Base-by-base conservation (phyloP, 1,139 yeast genomes). In the Maudiozyma humilis region DNA sequence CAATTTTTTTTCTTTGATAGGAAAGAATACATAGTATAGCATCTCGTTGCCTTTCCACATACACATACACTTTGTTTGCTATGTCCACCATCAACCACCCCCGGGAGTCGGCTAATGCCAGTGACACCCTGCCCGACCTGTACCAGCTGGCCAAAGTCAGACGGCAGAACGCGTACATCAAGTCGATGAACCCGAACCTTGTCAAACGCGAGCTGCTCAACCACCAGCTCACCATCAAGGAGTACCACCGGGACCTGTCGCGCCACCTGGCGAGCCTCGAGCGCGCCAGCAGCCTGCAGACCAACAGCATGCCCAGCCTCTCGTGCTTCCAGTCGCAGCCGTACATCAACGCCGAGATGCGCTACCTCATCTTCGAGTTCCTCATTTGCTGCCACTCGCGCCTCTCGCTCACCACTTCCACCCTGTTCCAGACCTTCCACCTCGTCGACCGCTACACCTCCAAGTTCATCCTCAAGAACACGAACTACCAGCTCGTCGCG, bases 401-500 rank as follows among this genome's bases (percentile, higher is more conserved):
- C 42, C 75, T 89, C 55, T 79, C 76, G 49, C 71, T 91, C 45
- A 82, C 81, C 44, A 80, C 88, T 2, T 81, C 86, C 45, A 88
- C 96, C 1, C 70, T 89, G 44, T 86, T 84, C 55, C 71, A 85
- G 47, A 82, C 95, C 42, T 76, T 88, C 64, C 84, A 82, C 63
- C 79, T 91, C 52, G 76, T 89, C 45, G 97, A 91, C 64, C 76
- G 96, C 49, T 91, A 91, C 68, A 82, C 95, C 60, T 83, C 96
- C 31, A 79, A 79, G 54, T 76, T 96, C 54, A 80, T 87, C 36
- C 94, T 89, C 34, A 85, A 84, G 67, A 85, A 85, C 37, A 48
- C 54, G 14, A 54, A 59, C 31, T 81, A 77, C 59, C 86, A 82
- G 57, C 66, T 82, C 49, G 66, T 82, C 47, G 89, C 88, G 2